A percentile compares a stretch with the other conserved stretches of the same genome.
phyloP scores from a whole-genome alignment of 2,329 filamentous ascomycete species.

The Westerdykella ornata region DNA sequence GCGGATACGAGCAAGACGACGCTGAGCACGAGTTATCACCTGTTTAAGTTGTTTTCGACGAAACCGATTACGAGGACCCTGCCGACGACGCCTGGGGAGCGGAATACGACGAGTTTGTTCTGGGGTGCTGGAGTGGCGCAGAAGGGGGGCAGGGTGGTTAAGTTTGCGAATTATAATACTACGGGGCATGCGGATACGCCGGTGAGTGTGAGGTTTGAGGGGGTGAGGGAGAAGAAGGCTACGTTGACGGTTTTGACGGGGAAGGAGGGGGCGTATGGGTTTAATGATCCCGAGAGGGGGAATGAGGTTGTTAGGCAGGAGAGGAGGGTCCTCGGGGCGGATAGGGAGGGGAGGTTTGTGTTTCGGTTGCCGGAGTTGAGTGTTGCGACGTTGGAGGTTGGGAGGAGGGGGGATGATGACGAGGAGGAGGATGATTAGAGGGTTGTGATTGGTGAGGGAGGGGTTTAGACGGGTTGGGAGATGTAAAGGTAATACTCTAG shows the following conservation, averaged over 20 bases:
- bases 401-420: too few species aligned
- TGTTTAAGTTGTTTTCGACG: slow-evolving; percentile 25
- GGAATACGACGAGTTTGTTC: slow-evolving; percentile 3
- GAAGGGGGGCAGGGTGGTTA: slow-evolving; percentile 1
- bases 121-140: slow-evolving; percentile 3
- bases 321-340: slow-evolving; percentile 6
- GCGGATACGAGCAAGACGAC: slow-evolving; percentile 26
- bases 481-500: too few species aligned
- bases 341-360: slow-evolving; percentile 41
- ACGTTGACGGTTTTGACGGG: slow-evolving; percentile 36
- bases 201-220: slow-evolving; percentile 4
- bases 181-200: slow-evolving; percentile 2
- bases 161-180: slow-evolving; percentile 8
- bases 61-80: slow-evolving; percentile 24
- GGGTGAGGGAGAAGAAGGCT: slow-evolving; percentile 3
- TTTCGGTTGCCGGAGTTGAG: slow-evolving; percentile 49
- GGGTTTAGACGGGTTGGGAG: too few species aligned
- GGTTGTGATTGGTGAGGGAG: too few species aligned
- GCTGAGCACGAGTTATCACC: slow-evolving; percentile 25
- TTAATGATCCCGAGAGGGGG: slow-evolving; percentile 41
- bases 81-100: slow-evolving; percentile 8
- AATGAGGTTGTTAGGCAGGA: slow-evolving; percentile 28
- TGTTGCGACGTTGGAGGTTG: slow-evolving; percentile 34
- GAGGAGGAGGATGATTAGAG: too few species aligned
- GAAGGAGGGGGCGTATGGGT: slow-evolving; percentile 31